Evolutionary conservation across 1,284 basidiomycete species (phyloP).

Genomic region (Xerocomus minutiporus): DNA sequence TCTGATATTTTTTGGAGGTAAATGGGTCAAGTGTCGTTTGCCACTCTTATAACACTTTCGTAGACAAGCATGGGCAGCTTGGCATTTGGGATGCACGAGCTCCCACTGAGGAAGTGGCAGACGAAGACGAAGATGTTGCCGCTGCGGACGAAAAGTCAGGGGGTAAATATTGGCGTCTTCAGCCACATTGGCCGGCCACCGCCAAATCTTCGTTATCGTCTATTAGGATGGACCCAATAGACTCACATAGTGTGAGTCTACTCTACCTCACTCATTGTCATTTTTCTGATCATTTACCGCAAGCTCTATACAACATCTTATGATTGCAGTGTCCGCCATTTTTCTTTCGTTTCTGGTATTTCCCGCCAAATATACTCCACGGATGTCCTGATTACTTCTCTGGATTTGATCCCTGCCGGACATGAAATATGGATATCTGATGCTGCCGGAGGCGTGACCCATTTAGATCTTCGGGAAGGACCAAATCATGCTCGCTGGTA

Average conservation of each 20-base stretch:
- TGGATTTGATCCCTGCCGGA: slow-evolving; percentile 62
- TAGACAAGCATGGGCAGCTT: slow-evolving; percentile 74
- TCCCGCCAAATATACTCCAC: slow-evolving; percentile 65
- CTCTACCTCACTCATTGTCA: neutral
- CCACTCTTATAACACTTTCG: slow-evolving; percentile 2
- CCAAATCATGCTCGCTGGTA: slow-evolving; percentile 56
- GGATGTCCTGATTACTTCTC: slow-evolving; percentile 56
- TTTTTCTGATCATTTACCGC: slow-evolving; percentile 3
- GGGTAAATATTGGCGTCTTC: slow-evolving; percentile 76
- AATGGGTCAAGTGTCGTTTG: slow-evolving; percentile 4
- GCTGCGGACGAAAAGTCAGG: slow-evolving; percentile 43
- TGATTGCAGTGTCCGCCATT: slow-evolving; percentile 67
- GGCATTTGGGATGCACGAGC: slow-evolving; percentile 81
- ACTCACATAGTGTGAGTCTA: slow-evolving; percentile 59
- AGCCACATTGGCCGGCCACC: slow-evolving; percentile 76
- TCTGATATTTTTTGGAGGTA: slow-evolving; percentile 74
- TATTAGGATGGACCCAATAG: slow-evolving; percentile 67
- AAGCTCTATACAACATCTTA: slow-evolving; percentile 77
- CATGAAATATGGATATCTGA: slow-evolving; percentile 81
- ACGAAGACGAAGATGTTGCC: slow-evolving; percentile 55
- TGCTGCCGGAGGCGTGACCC: slow-evolving; percentile 59
- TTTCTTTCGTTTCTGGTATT: slow-evolving; percentile 64
- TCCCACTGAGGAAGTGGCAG: slow-evolving; percentile 52
- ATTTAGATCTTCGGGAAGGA: slow-evolving; percentile 65
- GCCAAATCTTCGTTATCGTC: slow-evolving; percentile 72